Percentiles rank a stretch among this genome's conserved stretches.
Conservation (phyloP, 73 alveolate genomes). For the Paramecium tetraurelia region DNA sequence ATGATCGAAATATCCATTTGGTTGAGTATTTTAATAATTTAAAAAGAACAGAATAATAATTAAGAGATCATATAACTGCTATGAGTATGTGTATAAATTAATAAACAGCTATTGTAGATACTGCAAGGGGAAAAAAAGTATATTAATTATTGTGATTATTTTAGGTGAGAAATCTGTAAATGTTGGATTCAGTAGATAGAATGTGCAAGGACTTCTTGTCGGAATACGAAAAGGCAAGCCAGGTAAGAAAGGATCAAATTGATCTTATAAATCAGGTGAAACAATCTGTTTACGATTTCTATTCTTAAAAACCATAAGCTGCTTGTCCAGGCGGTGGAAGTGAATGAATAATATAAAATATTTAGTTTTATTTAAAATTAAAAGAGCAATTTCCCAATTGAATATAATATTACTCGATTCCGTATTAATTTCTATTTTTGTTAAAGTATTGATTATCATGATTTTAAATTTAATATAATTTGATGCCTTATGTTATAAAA, state of each 20-base stretch:
- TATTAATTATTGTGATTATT: not conserved
- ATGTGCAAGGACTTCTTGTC: not conserved
- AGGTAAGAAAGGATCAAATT: slow-evolving; percentile 31
- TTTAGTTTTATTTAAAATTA: not conserved
- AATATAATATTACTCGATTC: too few species aligned
- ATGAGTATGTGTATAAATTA: slow-evolving; percentile 29
- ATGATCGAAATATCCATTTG: slow-evolving; percentile 8
- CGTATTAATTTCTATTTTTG: not conserved
- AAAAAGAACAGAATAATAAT: slow-evolving; percentile 45
- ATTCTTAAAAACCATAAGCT: not conserved
- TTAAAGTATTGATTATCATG: not conserved
- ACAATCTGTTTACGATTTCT: not conserved
- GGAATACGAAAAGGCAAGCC: slow-evolving; percentile 37
- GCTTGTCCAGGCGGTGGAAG: slow-evolving; percentile 7
- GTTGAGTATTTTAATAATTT: slow-evolving; percentile 36
- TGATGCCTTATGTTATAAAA: not conserved
- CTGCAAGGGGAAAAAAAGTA: slow-evolving; percentile 46
- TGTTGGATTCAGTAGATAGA: not conserved
- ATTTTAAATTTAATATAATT: not conserved
- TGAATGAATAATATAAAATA: not conserved
- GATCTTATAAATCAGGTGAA: slow-evolving; percentile 26
- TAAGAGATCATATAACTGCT: slow-evolving; percentile 46
- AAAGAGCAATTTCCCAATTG: not conserved
- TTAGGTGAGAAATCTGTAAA: not conserved
- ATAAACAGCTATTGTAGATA: slow-evolving; percentile 38